Conservation (phyloP, 768 basidiomycete species). For the Termitomyces sp. region DNA sequence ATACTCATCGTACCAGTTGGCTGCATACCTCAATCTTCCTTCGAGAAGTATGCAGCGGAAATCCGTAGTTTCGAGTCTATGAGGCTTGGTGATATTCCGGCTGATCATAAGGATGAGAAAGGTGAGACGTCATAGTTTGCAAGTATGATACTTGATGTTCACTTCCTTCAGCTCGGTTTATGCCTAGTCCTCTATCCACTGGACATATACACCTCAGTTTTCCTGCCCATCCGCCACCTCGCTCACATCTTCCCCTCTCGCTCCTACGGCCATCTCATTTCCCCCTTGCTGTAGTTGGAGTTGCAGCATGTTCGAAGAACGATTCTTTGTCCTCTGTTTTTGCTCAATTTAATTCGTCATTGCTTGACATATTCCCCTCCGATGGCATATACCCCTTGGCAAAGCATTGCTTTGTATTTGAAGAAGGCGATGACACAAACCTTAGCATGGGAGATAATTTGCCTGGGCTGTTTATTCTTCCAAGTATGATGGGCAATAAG, state of each 20-base stretch:
- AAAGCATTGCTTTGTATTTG: slow-evolving; percentile 81
- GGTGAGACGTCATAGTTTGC: slow-evolving; percentile 34
- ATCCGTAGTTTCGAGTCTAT: slow-evolving; percentile 70
- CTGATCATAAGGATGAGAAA: slow-evolving; percentile 70
- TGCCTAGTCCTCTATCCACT: slow-evolving; percentile 69
- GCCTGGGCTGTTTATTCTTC: slow-evolving; percentile 71
- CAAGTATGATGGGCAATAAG: slow-evolving; percentile 82
- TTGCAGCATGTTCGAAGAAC: slow-evolving; percentile 62
- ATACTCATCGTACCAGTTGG: slow-evolving; percentile 87
- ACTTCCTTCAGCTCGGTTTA: slow-evolving; percentile 65
- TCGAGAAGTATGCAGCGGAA: slow-evolving; percentile 68
- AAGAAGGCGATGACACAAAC: slow-evolving; percentile 58
- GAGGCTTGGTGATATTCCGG: slow-evolving; percentile 77
- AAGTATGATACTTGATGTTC: neutral
- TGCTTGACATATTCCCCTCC: slow-evolving; percentile 63
- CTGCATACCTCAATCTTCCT: slow-evolving; percentile 58
- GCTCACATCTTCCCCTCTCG: slow-evolving; percentile 59
- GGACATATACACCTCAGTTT: slow-evolving; percentile 81
- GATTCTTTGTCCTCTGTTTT: slow-evolving; percentile 48
- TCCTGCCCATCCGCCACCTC: slow-evolving; percentile 67
- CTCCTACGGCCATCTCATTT: slow-evolving; percentile 78
- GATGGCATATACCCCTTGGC: slow-evolving; percentile 72
- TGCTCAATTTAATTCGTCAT: slow-evolving; percentile 57
- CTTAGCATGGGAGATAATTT: slow-evolving; percentile 50
- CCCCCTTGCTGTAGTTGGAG: slow-evolving; percentile 83